Evolutionary conservation across 2,329 filamentous ascomycete species (phyloP).

Genomic region (Botrytis hyacinthi): DNA sequence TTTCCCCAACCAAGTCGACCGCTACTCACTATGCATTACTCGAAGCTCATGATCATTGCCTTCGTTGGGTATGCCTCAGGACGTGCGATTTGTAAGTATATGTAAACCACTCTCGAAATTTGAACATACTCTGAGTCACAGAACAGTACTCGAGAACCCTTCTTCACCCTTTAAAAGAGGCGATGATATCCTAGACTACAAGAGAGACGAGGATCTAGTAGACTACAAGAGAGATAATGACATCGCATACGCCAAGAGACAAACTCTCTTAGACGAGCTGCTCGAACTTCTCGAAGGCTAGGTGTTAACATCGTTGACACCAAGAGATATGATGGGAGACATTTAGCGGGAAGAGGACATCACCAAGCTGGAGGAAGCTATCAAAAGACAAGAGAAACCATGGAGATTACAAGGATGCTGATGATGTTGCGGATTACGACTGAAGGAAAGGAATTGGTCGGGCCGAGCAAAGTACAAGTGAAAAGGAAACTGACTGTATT

Average conservation of each 20-base stretch:
- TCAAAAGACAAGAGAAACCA: not conserved
- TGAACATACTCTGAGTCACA: not conserved
- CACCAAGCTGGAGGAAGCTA: not conserved
- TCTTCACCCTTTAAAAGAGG: not conserved
- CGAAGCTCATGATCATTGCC: not conserved
- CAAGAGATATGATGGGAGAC: too few species aligned
- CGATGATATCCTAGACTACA: not conserved
- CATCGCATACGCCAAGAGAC: too few species aligned
- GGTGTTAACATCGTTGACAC: too few species aligned
- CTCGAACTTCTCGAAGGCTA: too few species aligned
- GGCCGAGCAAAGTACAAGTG: not conserved
- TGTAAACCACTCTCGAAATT: not conserved
- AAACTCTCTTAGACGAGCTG: too few species aligned
- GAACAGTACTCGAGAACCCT: not conserved
- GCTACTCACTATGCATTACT: not conserved
- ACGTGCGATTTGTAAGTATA: not conserved
- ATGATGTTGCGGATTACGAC: rapidly evolving
- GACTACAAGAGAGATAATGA: too few species aligned
- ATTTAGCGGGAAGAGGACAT: not conserved
- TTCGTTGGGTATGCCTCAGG: not conserved
- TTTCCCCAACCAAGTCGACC: not conserved
- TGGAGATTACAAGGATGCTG: rapidly evolving
- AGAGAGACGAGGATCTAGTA: not conserved
- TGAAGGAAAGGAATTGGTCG: not conserved
- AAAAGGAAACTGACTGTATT: not conserved